These are phyloP conservation scores for Chytridium lagenaria DNA, from an alignment of 371 early-diverging fungal species.

Conservation along the genomic window DNA sequence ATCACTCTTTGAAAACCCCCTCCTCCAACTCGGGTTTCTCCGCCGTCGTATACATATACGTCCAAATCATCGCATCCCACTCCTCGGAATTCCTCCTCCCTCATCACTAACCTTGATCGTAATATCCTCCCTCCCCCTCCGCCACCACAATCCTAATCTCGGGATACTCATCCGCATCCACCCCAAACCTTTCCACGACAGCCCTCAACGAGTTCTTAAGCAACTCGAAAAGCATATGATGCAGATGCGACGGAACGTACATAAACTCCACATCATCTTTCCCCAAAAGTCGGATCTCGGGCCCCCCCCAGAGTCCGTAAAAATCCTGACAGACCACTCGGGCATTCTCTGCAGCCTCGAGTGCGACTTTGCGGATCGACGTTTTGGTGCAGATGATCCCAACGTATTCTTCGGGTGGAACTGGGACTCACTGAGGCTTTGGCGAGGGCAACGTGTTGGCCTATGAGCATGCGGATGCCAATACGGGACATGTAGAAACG, in stretches of 20 bases:
- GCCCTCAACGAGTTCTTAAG: slow-evolving; percentile 95
- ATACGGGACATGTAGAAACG: slow-evolving; percentile 98
- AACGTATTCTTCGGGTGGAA: slow-evolving; percentile 72
- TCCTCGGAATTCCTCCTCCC: slow-evolving; percentile 92
- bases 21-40: slow-evolving; percentile 85
- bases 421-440: slow-evolving; percentile 34
- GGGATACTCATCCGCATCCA: slow-evolving; percentile 88
- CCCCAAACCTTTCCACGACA: slow-evolving; percentile 89
- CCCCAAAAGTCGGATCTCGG: slow-evolving; percentile 60
- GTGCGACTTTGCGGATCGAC: slow-evolving; percentile 64
- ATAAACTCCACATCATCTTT: slow-evolving; percentile 86
- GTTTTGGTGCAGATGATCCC: slow-evolving; percentile 96
- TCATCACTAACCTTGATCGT: slow-evolving; percentile 96
- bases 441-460: slow-evolving; percentile 56
- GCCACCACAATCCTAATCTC: slow-evolving; percentile 92
- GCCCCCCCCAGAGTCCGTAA: slow-evolving; percentile 69
- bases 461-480: slow-evolving; percentile 96
- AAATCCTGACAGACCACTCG: slow-evolving; percentile 90
- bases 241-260: slow-evolving; percentile 95
- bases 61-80: slow-evolving; percentile 93
- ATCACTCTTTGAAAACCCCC: slow-evolving; percentile 79
- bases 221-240: slow-evolving; percentile 97
- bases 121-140: slow-evolving; percentile 94
- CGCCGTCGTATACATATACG: slow-evolving; percentile 98
- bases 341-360: slow-evolving; percentile 91